Evolutionary conservation across 352 stramenopile species (phyloP).

Genomic region (Phytopythium kandeliae): DNA sequence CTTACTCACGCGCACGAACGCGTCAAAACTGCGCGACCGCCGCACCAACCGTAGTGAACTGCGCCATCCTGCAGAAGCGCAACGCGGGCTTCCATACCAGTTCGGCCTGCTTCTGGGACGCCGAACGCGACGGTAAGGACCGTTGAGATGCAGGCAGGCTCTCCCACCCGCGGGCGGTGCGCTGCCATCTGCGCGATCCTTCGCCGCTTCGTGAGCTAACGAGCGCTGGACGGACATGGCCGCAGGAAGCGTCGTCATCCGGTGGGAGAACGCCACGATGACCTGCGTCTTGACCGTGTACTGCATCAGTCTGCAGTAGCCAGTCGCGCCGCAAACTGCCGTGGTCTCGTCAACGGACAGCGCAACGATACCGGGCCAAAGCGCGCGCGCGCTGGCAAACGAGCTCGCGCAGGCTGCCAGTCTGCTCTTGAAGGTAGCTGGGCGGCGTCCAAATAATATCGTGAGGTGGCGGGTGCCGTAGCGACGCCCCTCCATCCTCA

Average conservation of each 20-base stretch:
- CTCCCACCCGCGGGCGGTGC: too few species aligned
- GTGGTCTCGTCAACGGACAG: neutral
- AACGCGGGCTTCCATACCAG: constrained; percentile 86
- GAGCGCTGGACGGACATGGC: neutral
- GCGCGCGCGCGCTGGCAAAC: too few species aligned
- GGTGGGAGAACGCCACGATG: constrained; percentile 73
- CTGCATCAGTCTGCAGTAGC: constrained; percentile 63
- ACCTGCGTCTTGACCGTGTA: constrained; percentile 67
- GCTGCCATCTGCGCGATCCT: too few species aligned
- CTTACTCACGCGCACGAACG: neutral
- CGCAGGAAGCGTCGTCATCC: constrained; percentile 64
- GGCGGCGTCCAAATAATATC: constrained; percentile 2
- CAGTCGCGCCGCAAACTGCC: too few species aligned
- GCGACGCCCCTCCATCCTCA: neutral
- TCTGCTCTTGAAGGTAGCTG: neutral
- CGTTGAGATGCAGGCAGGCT: too few species aligned
- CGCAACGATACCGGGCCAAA: neutral
- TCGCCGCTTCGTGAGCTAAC: neutral
- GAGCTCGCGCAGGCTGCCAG: too few species aligned
- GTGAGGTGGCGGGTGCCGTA: neutral
- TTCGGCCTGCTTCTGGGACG: constrained; percentile 85
- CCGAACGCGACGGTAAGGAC: constrained; percentile 64
- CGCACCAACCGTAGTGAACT: constrained; percentile 55
- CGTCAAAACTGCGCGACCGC: constrained; percentile 9
- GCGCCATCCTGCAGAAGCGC: constrained; percentile 85